Percentiles rank a stretch among this genome's conserved stretches.
Evolutionary conservation across 2,329 filamentous ascomycete genomes (phyloP).

Genomic region (Colletotrichum paranaense): DNA sequence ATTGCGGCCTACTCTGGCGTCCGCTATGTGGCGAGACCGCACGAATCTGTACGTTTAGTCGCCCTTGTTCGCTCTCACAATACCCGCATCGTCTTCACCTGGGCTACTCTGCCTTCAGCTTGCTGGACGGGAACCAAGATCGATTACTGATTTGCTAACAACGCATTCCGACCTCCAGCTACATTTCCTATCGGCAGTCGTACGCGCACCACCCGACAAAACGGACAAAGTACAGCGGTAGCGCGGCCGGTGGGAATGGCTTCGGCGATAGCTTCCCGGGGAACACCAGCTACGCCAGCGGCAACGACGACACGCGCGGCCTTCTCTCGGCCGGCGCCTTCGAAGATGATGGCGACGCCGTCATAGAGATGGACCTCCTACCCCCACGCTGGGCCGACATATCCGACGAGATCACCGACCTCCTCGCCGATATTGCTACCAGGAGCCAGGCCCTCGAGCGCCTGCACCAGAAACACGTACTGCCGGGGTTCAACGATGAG

Average conservation of each 20-base stretch:
- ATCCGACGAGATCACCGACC: slow-evolving; percentile 90
- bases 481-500: slow-evolving; percentile 97
- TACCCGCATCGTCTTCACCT: slow-evolving; percentile 26
- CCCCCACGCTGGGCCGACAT: slow-evolving; percentile 96
- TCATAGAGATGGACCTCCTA: slow-evolving; percentile 98
- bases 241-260: slow-evolving; percentile 63
- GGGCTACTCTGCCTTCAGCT: not conserved
- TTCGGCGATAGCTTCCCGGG: slow-evolving; percentile 69
- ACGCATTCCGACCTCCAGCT: slow-evolving; percentile 64
- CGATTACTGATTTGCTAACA: slow-evolving; percentile 42
- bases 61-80: slow-evolving; percentile 36
- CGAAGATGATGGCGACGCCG: slow-evolving; percentile 88
- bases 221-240: slow-evolving; percentile 75
- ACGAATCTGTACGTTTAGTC: slow-evolving; percentile 85
- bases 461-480: slow-evolving; percentile 95
- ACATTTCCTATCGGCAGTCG: slow-evolving; percentile 98
- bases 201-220: slow-evolving; percentile 95
- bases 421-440: slow-evolving; percentile 81
- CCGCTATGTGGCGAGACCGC: slow-evolving; percentile 98
- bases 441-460: slow-evolving; percentile 90
- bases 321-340: slow-evolving; percentile 85
- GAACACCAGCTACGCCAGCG: slow-evolving; percentile 51
- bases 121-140: not conserved
- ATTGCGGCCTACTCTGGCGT: slow-evolving; percentile 49
- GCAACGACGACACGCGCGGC: slow-evolving; percentile 72